These are phyloP conservation scores for Calonectria leucothoes DNA, from an alignment of 2,329 filamentous ascomycete genomes.

Conservation along the genomic window DNA sequence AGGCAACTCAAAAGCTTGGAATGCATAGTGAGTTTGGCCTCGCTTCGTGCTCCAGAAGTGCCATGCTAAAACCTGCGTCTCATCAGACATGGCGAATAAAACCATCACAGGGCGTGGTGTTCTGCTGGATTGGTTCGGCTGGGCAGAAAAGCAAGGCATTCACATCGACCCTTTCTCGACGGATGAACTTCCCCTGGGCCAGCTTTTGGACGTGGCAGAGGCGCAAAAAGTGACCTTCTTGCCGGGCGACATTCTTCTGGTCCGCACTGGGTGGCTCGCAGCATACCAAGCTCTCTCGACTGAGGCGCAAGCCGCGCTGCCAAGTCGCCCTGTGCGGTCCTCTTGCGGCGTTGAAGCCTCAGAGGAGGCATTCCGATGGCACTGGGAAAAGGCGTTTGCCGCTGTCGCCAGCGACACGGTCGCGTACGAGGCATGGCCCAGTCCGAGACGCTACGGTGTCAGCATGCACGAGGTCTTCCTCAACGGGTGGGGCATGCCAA, in stretches of 20 bases:
- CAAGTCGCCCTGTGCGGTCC: not conserved
- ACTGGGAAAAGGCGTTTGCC: not conserved
- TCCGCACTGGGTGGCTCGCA: not conserved
- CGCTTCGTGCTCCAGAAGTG: not conserved
- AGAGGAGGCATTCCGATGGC: not conserved
- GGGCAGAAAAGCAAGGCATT: not conserved
- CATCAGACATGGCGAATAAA: not conserved
- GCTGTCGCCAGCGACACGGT: not conserved
- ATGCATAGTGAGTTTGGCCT: not conserved
- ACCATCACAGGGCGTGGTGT: constrained; percentile 3
- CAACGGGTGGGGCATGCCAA: constrained; percentile 8
- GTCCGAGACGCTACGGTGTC: not conserved
- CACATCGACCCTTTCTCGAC: not conserved
- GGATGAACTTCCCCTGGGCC: not conserved
- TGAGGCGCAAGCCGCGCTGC: not conserved
- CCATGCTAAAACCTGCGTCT: not conserved
- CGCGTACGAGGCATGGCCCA: constrained; percentile 5
- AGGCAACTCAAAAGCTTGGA: not conserved
- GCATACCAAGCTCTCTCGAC: not conserved
- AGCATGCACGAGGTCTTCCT: constrained; percentile 6
- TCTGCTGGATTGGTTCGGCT: not conserved
- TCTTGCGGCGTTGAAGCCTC: not conserved
- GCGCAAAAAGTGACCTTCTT: not conserved
- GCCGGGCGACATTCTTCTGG: not conserved
- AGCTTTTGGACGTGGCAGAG: not conserved